These are phyloP conservation scores for Tetrahymena borealis DNA, from an alignment of 73 alveolate genomes.

Conservation along the genomic window DNA sequence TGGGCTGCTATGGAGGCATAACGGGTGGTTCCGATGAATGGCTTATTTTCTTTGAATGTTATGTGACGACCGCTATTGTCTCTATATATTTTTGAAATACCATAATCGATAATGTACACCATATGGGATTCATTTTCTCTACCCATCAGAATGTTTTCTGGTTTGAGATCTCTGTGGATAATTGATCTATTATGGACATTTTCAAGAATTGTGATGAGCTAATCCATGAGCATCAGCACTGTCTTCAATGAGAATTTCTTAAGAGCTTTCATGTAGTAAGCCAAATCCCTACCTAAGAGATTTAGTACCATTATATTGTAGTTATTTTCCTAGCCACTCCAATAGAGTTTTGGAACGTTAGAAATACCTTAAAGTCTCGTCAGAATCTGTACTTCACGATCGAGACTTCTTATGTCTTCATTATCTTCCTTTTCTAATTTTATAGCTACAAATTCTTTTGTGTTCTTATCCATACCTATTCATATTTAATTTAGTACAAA, in stretches of 20 bases:
- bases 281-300: constrained; percentile 32
- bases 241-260: constrained; percentile 35
- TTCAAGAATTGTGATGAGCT: constrained; percentile 24
- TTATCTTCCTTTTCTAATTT: constrained; percentile 45
- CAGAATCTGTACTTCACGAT: constrained; percentile 32
- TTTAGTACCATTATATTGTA: constrained; percentile 18
- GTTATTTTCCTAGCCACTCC: constrained; percentile 38
- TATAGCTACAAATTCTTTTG: constrained; percentile 20
- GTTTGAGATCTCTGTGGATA: constrained; percentile 41
- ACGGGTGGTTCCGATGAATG: constrained; percentile 71
- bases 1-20: constrained; percentile 67
- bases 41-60: constrained; percentile 50
- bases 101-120: constrained; percentile 25
- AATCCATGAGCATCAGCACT: constrained; percentile 12
- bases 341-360: constrained; percentile 29
- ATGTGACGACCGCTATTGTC: constrained; percentile 20
- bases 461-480: constrained; percentile 37
- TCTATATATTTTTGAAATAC: constrained; percentile 31
- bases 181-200: constrained; percentile 29
- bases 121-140: constrained; percentile 22
- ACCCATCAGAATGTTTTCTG: constrained; percentile 38
- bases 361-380: constrained; percentile 7
- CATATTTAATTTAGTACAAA: background rate
- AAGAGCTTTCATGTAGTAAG: constrained; percentile 18
- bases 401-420: constrained; percentile 33